Evolutionary conservation across 371 early-diverging fungal species (phyloP), one percentile per base, ranked within the genome.

Genomic region (Rhizopus sp.): DNA sequence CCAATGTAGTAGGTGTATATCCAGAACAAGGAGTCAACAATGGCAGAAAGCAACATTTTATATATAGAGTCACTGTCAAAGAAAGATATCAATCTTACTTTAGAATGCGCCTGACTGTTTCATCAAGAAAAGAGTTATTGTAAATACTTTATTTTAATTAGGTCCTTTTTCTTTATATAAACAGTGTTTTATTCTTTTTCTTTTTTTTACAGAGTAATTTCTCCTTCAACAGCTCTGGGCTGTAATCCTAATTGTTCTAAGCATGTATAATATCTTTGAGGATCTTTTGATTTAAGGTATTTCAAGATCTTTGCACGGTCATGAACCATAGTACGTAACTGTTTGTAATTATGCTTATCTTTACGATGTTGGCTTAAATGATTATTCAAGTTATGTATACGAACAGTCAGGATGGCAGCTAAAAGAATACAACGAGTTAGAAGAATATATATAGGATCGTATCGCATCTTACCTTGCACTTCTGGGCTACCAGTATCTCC

Each of bases 401-500:
- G 88, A 46, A 94, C 88, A 10, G 94, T 94, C 75, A 92, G 84
- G 33, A 96, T 79, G 12, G 95, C 96, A 55, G 94, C 96, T 94
- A 60, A 38, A 15, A 64, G 40, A 54, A 10, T 15, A 37, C n/a
- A n/a, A n/a, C 13, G 5, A 35, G 31, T 50, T 35, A 16, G 13
- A 42, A n/a, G 48, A 37, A 16, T 15, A 23, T 8, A 41, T 6
- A 4, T n/a, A 13, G n/a, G 34, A n/a, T 23, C 30, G 16, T 47
- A 6, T 41, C 49, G 13, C 16, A 17, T 23, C 63, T 53, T 80
- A 93, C 93, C 93, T 85, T 97, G 96, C 30, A 95, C 97, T 75
- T 94, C 95, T 12, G 95, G 84, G 60, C 92, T 93, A 17, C 96
- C 97, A 5, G 96, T 93, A 72, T 97, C 96, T 13, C 83, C 84